A percentile compares a stretch with the other conserved stretches of the same genome.
Evolutionary conservation across 768 basidiomycete genomes (phyloP).

Genomic region (Amanita molliuscula): DNA sequence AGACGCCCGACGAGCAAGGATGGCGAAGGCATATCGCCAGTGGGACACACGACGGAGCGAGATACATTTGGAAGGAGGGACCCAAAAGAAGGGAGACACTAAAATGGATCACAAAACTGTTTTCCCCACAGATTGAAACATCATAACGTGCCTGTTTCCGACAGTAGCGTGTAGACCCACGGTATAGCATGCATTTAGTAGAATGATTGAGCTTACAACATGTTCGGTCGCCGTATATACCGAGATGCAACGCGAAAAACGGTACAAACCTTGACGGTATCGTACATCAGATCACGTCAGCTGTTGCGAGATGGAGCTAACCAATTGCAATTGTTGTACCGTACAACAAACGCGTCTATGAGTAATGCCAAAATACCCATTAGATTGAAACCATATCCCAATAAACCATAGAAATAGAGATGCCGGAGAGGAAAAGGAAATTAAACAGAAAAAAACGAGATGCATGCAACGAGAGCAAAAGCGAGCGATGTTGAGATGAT

Average conservation of each 20-base stretch:
- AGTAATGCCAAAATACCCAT: slow-evolving; percentile 15
- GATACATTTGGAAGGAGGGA: neutral
- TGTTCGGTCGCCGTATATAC: neutral
- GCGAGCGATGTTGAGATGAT: slow-evolving; percentile 11
- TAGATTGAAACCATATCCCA: slow-evolving; percentile 12
- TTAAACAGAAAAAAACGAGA: slow-evolving; percentile 1
- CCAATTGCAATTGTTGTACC: slow-evolving; percentile 5
- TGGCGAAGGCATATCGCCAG: neutral
- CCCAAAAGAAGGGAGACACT: neutral
- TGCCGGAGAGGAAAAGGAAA: slow-evolving; percentile 3
- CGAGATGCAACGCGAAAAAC: neutral
- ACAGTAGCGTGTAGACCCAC: neutral
- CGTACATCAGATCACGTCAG: neutral
- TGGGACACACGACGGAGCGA: neutral
- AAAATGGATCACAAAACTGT: neutral
- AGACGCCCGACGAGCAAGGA: neutral
- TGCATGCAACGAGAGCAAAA: slow-evolving; percentile 14
- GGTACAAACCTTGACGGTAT: neutral
- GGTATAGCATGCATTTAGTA: neutral
- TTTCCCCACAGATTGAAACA: neutral
- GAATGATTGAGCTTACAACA: neutral
- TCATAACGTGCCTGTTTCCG: neutral
- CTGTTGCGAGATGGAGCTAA: neutral
- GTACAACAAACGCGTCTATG: slow-evolving; percentile 11
- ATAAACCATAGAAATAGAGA: slow-evolving; percentile 11